A percentile compares a stretch with the other conserved stretches of the same genome.
Evolutionary conservation across 306 rosid genomes (phyloP).

Genomic region (Dryas octopetala): DNA sequence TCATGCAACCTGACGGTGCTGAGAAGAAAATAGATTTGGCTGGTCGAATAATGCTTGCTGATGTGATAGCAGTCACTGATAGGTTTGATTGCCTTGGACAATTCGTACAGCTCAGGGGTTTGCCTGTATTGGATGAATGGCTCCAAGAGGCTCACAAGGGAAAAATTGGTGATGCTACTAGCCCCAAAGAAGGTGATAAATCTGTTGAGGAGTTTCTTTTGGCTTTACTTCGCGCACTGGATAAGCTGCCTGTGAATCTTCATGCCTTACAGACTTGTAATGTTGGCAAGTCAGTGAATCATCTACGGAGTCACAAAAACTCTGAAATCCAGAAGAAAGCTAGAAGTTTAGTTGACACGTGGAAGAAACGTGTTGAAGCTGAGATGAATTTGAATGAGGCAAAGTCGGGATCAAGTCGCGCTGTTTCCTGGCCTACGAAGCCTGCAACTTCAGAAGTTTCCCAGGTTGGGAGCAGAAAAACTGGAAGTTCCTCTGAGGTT

Average conservation of each 20-base stretch:
- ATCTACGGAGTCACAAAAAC: slow-evolving; percentile 73
- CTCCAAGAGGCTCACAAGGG: slow-evolving; percentile 90
- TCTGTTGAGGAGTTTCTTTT: slow-evolving; percentile 81
- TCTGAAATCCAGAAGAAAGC: slow-evolving; percentile 87
- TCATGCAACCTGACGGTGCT: slow-evolving; percentile 64
- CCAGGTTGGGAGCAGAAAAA: slow-evolving; percentile 57
- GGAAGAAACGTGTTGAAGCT: slow-evolving; percentile 90
- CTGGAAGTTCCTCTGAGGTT: slow-evolving; percentile 56
- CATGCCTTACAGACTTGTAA: slow-evolving; percentile 76
- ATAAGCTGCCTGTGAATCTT: slow-evolving; percentile 89
- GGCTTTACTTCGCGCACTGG: slow-evolving; percentile 80
- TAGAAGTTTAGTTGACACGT: slow-evolving; percentile 79
- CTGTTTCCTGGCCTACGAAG: slow-evolving; percentile 62
- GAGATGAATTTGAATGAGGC: slow-evolving; percentile 81
- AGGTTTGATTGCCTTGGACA: slow-evolving; percentile 64
- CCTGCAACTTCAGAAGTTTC: slow-evolving; percentile 54
- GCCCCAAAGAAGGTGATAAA: slow-evolving; percentile 61
- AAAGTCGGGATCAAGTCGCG: slow-evolving; percentile 54
- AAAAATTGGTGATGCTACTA: slow-evolving; percentile 59
- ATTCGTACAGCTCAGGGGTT: slow-evolving; percentile 75
- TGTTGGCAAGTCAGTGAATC: slow-evolving; percentile 87
- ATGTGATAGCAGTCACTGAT: slow-evolving; percentile 73
- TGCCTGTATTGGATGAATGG: slow-evolving; percentile 86
- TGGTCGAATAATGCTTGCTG: slow-evolving; percentile 70
- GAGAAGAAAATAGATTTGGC: slow-evolving; percentile 78